A percentile compares a stretch with the other conserved stretches of the same genome.
phyloP scores from a whole-genome alignment of 306 rosid species.

The Ammopiptanthus mongolicus region DNA sequence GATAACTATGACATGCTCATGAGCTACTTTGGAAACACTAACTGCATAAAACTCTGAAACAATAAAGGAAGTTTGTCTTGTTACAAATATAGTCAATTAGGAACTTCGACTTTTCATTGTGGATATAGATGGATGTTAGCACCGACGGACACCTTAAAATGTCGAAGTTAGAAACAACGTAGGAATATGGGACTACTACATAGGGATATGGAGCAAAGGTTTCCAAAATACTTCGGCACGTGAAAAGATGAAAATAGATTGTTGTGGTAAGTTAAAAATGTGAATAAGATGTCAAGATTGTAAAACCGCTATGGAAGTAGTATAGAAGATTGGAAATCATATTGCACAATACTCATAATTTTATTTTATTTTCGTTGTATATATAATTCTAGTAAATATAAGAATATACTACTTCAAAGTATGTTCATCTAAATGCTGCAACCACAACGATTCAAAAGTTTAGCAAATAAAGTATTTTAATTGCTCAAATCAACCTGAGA shows the following conservation, averaged over 20 bases:
- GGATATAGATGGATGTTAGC: neutral
- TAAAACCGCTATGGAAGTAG: neutral
- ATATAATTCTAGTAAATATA: neutral
- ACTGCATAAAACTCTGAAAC: neutral
- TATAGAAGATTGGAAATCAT: neutral
- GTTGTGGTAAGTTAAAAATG: neutral
- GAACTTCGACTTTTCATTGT: neutral
- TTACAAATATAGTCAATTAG: conserved; percentile 1
- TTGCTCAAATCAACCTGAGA: neutral
- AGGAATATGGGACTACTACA: neutral
- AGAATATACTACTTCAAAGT: neutral
- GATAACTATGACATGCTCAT: conserved; percentile 14
- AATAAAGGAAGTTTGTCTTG: conserved; percentile 17
- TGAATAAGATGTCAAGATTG: neutral
- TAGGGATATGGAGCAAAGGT: neutral
- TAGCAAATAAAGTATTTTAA: neutral
- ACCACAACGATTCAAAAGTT: neutral
- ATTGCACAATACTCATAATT: neutral
- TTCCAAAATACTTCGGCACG: neutral
- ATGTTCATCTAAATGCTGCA: neutral
- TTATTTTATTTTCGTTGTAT: neutral
- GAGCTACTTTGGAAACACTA: conserved; percentile 10
- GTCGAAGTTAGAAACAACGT: neutral
- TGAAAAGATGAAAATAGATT: neutral
- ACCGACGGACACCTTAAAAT: neutral